Evolutionary conservation across 2,329 filamentous ascomycete genomes (phyloP), one percentile per base, ranked within the genome.

Genomic region (Incumbomyces lentus): DNA sequence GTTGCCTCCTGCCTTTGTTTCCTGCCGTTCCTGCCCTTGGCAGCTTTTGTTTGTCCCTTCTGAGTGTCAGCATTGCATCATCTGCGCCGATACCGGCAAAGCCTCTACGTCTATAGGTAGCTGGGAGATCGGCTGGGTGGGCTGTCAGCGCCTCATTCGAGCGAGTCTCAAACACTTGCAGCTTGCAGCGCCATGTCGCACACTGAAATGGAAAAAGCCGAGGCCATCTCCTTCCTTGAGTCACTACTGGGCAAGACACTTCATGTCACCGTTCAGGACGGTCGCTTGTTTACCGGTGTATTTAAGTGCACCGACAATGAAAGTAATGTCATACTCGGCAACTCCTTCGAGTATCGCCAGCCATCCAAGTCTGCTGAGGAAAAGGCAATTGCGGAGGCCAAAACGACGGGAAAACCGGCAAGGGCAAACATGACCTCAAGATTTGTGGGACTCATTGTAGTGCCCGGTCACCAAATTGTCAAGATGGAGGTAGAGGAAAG

Each of bases 231-330:
- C 13, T 56, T 52, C 30, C 50, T 56, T 6, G 50, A 56, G 35
- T 55, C 54, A 14, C 45, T 57, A 14, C 47, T 57, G 3, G 53
- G 55, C 13, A 57, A 55, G 44, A 57, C 55, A 2, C 43, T 57
- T 33, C 50, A 55, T 40, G 46, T 57, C 26, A 53, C 52, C 11
- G 47, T 55, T n/a, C 49, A 44, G 3, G 55, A 57, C 33, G 55
- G 53, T 46, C 85, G 92, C 50, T 81, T 95, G 63, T 98, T 96
- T 64, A 79, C 88, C 46, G 92, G 92, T 16, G 75, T 81, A 53
- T 85, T 98, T 68, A 95, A 93, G 67, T 98, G 92, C 70, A 95
- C 89, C 26, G 92, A 98, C 70, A 80, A 84, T 49, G 85, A 95
- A 52, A 79, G 78, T 58, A 95, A 98, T 60, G 75, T 96, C 54